Evolutionary conservation across 129 eudicot species (phyloP).

Genomic region (Lonicera japonica): DNA sequence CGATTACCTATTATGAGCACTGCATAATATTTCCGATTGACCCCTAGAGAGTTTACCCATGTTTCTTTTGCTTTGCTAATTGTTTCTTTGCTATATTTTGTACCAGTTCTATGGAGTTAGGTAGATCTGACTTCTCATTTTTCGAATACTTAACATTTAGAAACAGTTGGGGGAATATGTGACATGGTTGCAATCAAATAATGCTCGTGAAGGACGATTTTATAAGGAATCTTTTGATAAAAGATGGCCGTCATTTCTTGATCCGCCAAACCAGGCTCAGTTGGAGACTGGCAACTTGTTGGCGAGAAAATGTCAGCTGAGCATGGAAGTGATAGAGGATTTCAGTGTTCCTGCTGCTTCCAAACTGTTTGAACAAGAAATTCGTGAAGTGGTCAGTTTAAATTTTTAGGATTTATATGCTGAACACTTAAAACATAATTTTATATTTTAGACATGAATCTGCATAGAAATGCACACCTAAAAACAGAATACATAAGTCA

Average conservation of each 20-base stretch:
- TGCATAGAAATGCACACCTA: no score
- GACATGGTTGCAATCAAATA: conserved; percentile 67
- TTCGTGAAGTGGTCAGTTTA: conserved; percentile 81
- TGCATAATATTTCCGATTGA: background rate
- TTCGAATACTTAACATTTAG: conserved; percentile 22
- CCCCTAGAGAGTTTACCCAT: background rate
- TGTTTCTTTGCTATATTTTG: background rate
- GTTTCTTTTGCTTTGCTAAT: background rate
- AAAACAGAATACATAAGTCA: no score
- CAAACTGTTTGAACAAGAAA: conserved; percentile 82
- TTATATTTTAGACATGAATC: no score
- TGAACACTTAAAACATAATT: no score
- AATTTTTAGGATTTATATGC: conserved; percentile 5
- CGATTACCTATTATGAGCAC: no score
- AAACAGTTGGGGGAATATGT: conserved; percentile 49
- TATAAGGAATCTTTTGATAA: conserved; percentile 64
- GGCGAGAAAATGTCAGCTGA: conserved; percentile 42
- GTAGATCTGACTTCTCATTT: conserved; percentile 3
- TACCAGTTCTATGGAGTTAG: background rate
- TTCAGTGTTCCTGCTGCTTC: conserved; percentile 89
- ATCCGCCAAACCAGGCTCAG: conserved; percentile 24
- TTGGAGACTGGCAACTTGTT: conserved; percentile 38
- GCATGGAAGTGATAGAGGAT: conserved; percentile 45
- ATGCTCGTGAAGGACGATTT: conserved; percentile 42
- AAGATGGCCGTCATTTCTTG: conserved; percentile 59